These are phyloP conservation scores for Exophiala mesophila DNA, from an alignment of 2,329 filamentous ascomycete genomes.

Conservation along the genomic window DNA sequence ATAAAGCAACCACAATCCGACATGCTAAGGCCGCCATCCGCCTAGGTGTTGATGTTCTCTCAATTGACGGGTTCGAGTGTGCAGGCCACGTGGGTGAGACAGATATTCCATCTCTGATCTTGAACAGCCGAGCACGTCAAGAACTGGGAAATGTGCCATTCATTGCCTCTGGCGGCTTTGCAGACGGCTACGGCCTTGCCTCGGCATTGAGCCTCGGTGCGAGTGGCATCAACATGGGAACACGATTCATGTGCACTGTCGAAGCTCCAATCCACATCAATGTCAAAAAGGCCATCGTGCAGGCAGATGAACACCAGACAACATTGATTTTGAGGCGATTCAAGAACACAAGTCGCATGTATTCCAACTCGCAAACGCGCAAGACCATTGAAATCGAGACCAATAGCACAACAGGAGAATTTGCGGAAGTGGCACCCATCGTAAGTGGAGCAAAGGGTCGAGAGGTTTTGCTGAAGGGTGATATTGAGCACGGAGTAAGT, in stretches of 20 bases:
- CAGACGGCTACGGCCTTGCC: conserved; percentile 84
- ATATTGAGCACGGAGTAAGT: conserved; percentile 3
- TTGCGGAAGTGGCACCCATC: not conserved
- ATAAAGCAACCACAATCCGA: conserved; percentile 95
- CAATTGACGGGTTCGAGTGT: conserved; percentile 96
- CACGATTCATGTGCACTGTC: conserved; percentile 89
- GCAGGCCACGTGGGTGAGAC: conserved; percentile 60
- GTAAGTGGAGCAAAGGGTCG: not conserved
- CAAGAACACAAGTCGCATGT: conserved; percentile 3
- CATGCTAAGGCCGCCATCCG: conserved; percentile 87
- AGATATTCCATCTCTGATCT: conserved; percentile 51
- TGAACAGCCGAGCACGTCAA: conserved; percentile 79
- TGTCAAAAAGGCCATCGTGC: conserved; percentile 87
- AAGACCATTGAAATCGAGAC: conserved; percentile 2
- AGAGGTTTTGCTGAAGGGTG: not conserved
- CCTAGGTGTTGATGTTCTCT: conserved; percentile 91
- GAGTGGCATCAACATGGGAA: conserved; percentile 96
- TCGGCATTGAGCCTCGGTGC: conserved; percentile 84
- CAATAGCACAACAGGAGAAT: not conserved
- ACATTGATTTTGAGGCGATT: not conserved
- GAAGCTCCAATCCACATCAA: conserved; percentile 91
- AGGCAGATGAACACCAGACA: conserved; percentile 36
- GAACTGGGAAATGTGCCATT: conserved; percentile 75
- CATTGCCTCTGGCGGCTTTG: conserved; percentile 90
- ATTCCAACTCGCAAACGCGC: conserved; percentile 1